Percentiles rank a stretch among this genome's conserved stretches.
phyloP scores from a whole-genome alignment of 768 basidiomycete genomes.

The Imleria badia region DNA sequence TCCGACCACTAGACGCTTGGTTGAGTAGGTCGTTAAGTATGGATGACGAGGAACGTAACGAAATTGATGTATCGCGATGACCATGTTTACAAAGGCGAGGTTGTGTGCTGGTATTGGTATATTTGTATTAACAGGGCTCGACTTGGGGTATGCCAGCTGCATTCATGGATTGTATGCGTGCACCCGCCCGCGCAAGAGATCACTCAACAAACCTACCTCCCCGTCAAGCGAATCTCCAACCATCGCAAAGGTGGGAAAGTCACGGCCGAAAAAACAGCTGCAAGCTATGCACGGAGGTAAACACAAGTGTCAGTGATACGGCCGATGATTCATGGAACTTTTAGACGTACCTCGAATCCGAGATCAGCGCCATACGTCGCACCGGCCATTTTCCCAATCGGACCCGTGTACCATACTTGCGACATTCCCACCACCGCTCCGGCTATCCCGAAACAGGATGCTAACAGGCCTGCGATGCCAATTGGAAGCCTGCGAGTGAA shows the following conservation, averaged over 20 bases:
- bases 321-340: no score
- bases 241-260: slow-evolving; percentile 48
- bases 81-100: no score
- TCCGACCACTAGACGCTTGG: no score
- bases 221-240: slow-evolving; percentile 46
- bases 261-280: slow-evolving; percentile 46
- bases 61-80: no score
- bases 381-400: slow-evolving; percentile 44
- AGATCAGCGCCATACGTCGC: slow-evolving; percentile 47
- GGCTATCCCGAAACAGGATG: slow-evolving; percentile 45
- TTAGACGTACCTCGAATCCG: slow-evolving; percentile 47
- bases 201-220: slow-evolving; percentile 16
- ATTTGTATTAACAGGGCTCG: no score
- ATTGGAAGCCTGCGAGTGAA: slow-evolving; percentile 39
- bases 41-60: no score
- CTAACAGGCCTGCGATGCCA: slow-evolving; percentile 48
- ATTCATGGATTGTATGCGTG: no score
- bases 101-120: no score
- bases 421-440: slow-evolving; percentile 56
- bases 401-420: slow-evolving; percentile 53
- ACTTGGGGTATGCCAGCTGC: no score
- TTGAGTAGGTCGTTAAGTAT: no score
- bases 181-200: no score
- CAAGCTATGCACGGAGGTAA: slow-evolving; percentile 29
- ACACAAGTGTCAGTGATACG: not conserved